Evolutionary conservation across 2,329 filamentous ascomycete genomes (phyloP), one percentile per base, ranked within the genome.

Genomic region (Plectosphaerella cucumerina): DNA sequence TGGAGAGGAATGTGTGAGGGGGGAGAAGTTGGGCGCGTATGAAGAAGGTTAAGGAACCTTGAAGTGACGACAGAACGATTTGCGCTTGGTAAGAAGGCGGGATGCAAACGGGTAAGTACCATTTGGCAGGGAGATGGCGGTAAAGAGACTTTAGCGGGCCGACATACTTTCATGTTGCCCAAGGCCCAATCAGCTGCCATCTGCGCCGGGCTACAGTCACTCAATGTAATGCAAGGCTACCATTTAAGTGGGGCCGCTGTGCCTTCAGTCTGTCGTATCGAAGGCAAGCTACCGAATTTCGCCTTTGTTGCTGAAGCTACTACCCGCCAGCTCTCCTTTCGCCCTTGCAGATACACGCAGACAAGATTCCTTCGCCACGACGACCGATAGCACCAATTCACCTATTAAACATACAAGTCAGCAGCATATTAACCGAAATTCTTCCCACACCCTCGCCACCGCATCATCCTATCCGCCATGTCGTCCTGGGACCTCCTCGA

Each of bases 401-500:
- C 17, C 41, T 22, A n/a, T n/a, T n/a, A n/a, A n/a, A n/a, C n/a
- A n/a, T n/a, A n/a, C n/a, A n/a, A n/a, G n/a, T 12, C 26, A 22
- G 20, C 33, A 1, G n/a, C n/a, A 12, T 22, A 15, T 5, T 17
- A 21, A 14, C 31, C 17, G 9, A 31, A 35, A 37, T 18, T 14
- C 12, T 23, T 33, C 17, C 8, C 26, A 22, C n/a, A 31, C 14
- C 21, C n/a, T 10, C 22, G 20, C 5, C 22, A 31, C 14, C 18
- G 31, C n/a, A 15, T 10, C 6, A 20, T 44, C 17, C 18, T 17
- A 11, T 12, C 17, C 35, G 60, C 48, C 50, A 75, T 76, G 73
- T 64, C 74, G 20, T 67, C 69, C 45, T 91, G 86, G 75, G 77
- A 80, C 43, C 74, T 92, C 45, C 75, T 95, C 46, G 86, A 90